Conservation (phyloP, 148 eudicot genomes). For the Chenopodium album region DNA sequence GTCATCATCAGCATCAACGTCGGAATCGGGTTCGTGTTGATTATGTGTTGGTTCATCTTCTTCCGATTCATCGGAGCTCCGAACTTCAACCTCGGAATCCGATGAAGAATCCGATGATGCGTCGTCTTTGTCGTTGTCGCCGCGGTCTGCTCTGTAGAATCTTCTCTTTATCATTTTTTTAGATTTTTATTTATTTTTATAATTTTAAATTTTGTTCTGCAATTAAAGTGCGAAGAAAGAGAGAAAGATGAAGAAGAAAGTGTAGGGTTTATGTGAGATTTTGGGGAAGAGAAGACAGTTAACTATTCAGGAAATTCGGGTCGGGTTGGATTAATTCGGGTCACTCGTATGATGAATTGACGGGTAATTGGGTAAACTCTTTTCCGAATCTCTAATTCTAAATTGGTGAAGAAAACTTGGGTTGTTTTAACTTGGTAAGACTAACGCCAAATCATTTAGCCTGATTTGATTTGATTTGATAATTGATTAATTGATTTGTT, state of each 20-base stretch:
- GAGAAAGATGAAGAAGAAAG: background rate
- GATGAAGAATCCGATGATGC: conserved; percentile 60
- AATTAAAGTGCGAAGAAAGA: background rate
- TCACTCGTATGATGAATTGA: background rate
- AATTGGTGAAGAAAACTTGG: too few species aligned
- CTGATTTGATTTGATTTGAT: too few species aligned
- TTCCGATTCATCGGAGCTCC: conserved; percentile 41
- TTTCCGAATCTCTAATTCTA: background rate
- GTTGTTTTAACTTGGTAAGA: too few species aligned
- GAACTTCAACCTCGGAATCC: conserved; percentile 62
- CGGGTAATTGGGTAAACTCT: background rate
- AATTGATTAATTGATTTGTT: too few species aligned
- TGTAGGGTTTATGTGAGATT: conserved; percentile 34
- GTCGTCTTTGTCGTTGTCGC: conserved; percentile 51
- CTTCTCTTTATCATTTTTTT: conserved; percentile 73
- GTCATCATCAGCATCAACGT: conserved; percentile 18
- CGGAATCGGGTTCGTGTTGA: conserved; percentile 29
- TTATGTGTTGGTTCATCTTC: conserved; percentile 15
- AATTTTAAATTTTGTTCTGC: too few species aligned
- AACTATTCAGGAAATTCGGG: background rate
- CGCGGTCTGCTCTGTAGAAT: conserved; percentile 69
- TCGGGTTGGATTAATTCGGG: background rate
- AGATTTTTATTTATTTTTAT: too few species aligned
- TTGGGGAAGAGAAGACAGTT: conserved; percentile 2
- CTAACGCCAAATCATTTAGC: too few species aligned